Evolutionary conservation across 768 basidiomycete species (phyloP), one percentile per base, ranked within the genome.

Genomic region (Tubosaeta brunneosetosa): DNA sequence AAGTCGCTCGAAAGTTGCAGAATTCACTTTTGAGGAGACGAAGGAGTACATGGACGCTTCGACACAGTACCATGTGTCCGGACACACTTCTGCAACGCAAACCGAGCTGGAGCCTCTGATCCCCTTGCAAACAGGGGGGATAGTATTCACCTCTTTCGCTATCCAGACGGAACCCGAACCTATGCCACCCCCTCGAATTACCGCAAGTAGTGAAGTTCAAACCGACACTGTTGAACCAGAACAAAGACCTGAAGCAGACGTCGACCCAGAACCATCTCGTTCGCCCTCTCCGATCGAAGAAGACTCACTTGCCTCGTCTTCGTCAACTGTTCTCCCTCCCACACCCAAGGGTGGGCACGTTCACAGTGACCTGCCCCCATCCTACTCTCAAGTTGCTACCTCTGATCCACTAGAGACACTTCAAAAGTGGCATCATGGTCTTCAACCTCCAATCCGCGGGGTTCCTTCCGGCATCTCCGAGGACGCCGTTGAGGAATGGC

Each of bases 1-100:
- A 4, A 78, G 78, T 69, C 82, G 85, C 19, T 75, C 79, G 6
- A 80, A 75, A 61, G 51, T 36, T 13, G 77, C 79, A 60, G 71
- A 75, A 16, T 44, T 66, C 49, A 65, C 71, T 58, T 55, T 79
- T 61, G 82, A 84, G 59, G 86, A 89, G 55, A 67, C 73, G 42
- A 89, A 81, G 61, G 86, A 90, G 60, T 94, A 90, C 66, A 79
- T 81, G 6, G 90, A 94, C 60, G 83, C 77, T 26, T 78, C 75
- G 40, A 84, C 81, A 1, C 88, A 91, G 67, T 84, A 89, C 57
- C 83, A 91, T 38, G 71, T 77, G 2, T 70, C 74, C 1, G 74
- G 78, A 41, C 80, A 84, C 61, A 73, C 73, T 47, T 55, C 74
- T 50, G 70, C 70, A 13, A 73, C 74, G 26, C 87, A 91, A 66